A percentile compares a stretch with the other conserved stretches of the same genome.
phyloP scores from a whole-genome alignment of 345 rosid genomes.

The Hibiscus syriacus region DNA sequence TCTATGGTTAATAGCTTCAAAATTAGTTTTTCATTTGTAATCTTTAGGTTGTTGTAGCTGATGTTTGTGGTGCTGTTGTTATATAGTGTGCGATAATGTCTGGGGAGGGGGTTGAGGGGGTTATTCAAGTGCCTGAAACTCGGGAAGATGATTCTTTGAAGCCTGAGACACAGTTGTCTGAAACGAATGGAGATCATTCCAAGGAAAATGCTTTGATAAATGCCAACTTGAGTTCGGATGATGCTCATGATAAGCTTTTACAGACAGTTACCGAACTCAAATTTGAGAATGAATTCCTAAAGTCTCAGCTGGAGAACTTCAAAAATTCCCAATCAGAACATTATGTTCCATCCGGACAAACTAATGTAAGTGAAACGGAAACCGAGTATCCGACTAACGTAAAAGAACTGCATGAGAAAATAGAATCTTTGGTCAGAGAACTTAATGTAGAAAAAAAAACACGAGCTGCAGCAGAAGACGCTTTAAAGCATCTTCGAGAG shows the following conservation, averaged over 20 bases:
- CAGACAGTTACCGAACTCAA: constrained; percentile 60
- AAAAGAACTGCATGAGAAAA: constrained; percentile 36
- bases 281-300: constrained; percentile 68
- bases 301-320: constrained; percentile 54
- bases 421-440: constrained; percentile 50
- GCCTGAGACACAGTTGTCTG: constrained; percentile 24
- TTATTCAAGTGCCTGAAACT: constrained; percentile 26
- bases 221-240: constrained; percentile 13
- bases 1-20: background rate
- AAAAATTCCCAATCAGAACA: constrained; percentile 25
- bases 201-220: constrained; percentile 34
- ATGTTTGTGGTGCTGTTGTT: background rate
- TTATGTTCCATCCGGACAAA: constrained; percentile 15
- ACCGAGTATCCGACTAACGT: constrained; percentile 21
- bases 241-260: constrained; percentile 41
- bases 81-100: constrained; percentile 29
- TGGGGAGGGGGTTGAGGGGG: constrained; percentile 30
- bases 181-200: constrained; percentile 22
- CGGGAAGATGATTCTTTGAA: constrained; percentile 23
- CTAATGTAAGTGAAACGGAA: constrained; percentile 18
- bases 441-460: constrained; percentile 68
- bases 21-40: background rate
- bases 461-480: constrained; percentile 76
- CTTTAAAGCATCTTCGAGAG: constrained; percentile 77
- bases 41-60: background rate